Evolutionary conservation across 371 early-diverging fungal genomes (phyloP).

Genomic region (Quaeritorhiza haematococci): DNA sequence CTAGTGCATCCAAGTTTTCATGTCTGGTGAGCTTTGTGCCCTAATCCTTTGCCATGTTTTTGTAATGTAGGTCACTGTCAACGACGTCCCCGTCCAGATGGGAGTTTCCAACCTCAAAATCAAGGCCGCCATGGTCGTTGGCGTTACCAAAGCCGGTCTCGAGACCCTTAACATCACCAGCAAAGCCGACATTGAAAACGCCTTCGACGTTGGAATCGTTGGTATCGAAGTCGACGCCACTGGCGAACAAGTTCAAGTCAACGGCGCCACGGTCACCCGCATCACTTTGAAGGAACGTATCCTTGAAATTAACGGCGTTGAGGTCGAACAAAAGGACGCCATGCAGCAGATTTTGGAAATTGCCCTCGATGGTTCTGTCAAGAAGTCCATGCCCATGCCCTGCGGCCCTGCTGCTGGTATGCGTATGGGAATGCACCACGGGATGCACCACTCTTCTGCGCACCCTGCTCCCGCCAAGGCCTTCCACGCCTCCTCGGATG

Average conservation of each 20-base stretch:
- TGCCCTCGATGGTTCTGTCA: slow-evolving; percentile 41
- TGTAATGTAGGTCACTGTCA: slow-evolving; percentile 34
- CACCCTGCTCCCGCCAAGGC: background rate
- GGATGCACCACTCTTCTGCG: background rate
- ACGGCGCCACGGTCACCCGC: slow-evolving; percentile 49
- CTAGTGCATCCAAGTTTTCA: background rate
- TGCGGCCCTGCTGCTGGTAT: background rate
- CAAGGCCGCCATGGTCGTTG: slow-evolving; percentile 52
- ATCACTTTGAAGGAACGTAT: slow-evolving; percentile 58
- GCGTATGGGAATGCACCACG: background rate
- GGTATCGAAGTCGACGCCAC: slow-evolving; percentile 62
- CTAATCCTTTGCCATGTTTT: slow-evolving; percentile 3
- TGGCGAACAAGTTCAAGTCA: slow-evolving; percentile 50
- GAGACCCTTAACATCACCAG: background rate
- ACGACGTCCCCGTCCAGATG: slow-evolving; percentile 55
- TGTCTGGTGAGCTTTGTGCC: background rate
- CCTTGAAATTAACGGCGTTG: slow-evolving; percentile 62
- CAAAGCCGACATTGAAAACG: slow-evolving; percentile 7
- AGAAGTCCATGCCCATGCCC: slow-evolving; percentile 4
- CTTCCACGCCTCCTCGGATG: background rate
- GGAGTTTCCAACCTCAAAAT: slow-evolving; percentile 55
- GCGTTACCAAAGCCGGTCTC: slow-evolving; percentile 39
- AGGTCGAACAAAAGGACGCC: slow-evolving; percentile 64
- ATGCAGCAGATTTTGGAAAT: slow-evolving; percentile 67
- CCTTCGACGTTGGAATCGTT: slow-evolving; percentile 65